phyloP scores from a whole-genome alignment of 768 basidiomycete genomes.

The Ramaria sp. region DNA sequence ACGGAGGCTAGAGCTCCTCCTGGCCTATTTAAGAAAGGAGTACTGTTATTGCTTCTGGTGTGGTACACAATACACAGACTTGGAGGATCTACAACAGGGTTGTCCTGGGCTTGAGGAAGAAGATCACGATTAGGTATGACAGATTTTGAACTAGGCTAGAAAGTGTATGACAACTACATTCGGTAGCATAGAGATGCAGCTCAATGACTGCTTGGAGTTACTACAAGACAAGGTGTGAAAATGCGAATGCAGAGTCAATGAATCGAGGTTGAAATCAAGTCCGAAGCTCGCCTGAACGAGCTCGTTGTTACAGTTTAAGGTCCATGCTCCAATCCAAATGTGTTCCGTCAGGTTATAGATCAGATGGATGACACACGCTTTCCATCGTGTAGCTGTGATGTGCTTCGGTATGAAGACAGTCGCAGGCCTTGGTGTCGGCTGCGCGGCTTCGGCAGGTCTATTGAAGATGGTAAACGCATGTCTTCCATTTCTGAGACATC shows the following conservation, averaged over 20 bases:
- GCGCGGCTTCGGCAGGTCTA: background rate
- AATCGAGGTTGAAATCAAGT: background rate
- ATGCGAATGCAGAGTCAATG: background rate
- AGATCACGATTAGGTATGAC: slow-evolving; percentile 56
- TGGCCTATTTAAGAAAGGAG: slow-evolving; percentile 61
- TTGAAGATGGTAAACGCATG: background rate
- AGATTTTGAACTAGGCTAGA: background rate
- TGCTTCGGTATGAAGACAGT: slow-evolving; percentile 5
- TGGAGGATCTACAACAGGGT: slow-evolving; percentile 45
- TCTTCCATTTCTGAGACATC: background rate
- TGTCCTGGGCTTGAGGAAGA: slow-evolving; percentile 76
- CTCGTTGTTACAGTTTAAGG: background rate
- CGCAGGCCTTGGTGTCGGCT: slow-evolving; percentile 1
- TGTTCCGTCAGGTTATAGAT: background rate
- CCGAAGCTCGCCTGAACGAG: background rate
- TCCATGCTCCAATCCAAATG: background rate
- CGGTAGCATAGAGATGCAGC: background rate
- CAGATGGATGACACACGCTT: background rate
- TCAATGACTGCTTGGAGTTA: slow-evolving; percentile 1
- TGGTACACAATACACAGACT: slow-evolving; percentile 58
- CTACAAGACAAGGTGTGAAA: background rate
- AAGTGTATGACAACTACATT: background rate
- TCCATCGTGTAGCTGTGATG: background rate
- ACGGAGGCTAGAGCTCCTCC: slow-evolving; percentile 55
- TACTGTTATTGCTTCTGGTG: slow-evolving; percentile 87